These are phyloP conservation scores for Candida ulmi DNA, from an alignment of 805 yeast species.

Conservation along the genomic window DNA sequence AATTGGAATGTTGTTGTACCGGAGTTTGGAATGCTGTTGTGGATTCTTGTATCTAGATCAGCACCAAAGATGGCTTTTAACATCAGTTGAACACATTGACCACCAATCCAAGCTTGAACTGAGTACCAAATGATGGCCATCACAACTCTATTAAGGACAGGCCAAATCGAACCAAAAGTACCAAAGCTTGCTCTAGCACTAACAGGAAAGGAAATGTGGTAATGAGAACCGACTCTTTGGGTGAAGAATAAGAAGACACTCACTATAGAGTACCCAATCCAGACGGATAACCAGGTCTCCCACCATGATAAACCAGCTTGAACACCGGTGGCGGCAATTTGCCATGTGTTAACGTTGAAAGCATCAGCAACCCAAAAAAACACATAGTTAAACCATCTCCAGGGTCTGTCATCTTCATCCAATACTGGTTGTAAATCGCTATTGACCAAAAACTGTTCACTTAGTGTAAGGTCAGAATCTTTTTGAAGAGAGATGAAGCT, in stretches of 20 bases:
- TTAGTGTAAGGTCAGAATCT: constrained; percentile 36
- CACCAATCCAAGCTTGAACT: constrained; percentile 82
- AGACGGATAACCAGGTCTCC: constrained; percentile 85
- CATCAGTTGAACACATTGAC: constrained; percentile 76
- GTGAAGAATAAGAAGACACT: constrained; percentile 66
- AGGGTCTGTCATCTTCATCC: constrained; percentile 65
- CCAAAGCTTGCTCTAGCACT: constrained; percentile 81
- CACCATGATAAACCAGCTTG: constrained; percentile 80
- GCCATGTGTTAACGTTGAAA: constrained; percentile 87
- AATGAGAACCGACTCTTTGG: constrained; percentile 73
- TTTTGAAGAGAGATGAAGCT: constrained; percentile 13
- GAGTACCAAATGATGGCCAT: constrained; percentile 88
- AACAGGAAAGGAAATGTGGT: constrained; percentile 84
- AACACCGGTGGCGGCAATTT: constrained; percentile 84
- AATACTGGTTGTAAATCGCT: constrained; percentile 70
- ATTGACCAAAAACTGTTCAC: constrained; percentile 66
- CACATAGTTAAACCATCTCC: constrained; percentile 81
- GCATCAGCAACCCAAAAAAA: constrained; percentile 88
- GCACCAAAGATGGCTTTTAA: constrained; percentile 69
- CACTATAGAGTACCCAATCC: constrained; percentile 74
- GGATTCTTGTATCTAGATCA: constrained; percentile 55
- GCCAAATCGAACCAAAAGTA: constrained; percentile 83
- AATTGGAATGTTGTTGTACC: constrained; percentile 70
- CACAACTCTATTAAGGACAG: constrained; percentile 79
- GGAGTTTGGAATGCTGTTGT: constrained; percentile 50